Percentiles rank a stretch among this genome's conserved stretches.
phyloP scores from a whole-genome alignment of 2,329 filamentous ascomycete species.

The Conoideocrella luteorostrata region DNA sequence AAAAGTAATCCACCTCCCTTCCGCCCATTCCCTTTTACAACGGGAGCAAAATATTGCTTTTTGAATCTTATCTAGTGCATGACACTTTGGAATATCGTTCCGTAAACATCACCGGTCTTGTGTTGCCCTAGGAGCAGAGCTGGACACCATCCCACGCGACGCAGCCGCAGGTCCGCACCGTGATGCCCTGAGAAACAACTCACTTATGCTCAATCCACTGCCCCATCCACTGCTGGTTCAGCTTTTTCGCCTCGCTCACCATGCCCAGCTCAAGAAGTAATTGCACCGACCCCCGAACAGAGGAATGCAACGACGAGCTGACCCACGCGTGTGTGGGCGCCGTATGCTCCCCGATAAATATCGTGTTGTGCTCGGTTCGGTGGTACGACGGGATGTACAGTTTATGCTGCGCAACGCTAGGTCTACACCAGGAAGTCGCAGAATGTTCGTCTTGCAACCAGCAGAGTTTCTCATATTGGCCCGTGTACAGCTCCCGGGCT shows the following conservation, averaged over 20 bases:
- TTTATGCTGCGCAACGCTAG: conserved; percentile 48
- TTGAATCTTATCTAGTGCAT: too few species aligned
- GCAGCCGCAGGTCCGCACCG: too few species aligned
- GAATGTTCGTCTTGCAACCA: conserved; percentile 52
- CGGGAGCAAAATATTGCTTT: too few species aligned
- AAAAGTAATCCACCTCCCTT: too few species aligned
- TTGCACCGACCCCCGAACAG: conserved; percentile 1
- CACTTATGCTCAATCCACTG: conserved; percentile 44
- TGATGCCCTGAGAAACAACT: too few species aligned
- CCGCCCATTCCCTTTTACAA: too few species aligned
- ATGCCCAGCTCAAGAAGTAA: conserved; percentile 6
- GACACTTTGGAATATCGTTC: too few species aligned
- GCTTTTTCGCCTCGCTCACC: conserved; percentile 47
- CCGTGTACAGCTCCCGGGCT: conserved; percentile 50
- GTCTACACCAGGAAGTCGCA: conserved; percentile 48
- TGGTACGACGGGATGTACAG: conserved; percentile 56
- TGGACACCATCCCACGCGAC: too few species aligned
- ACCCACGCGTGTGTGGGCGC: conserved; percentile 55
- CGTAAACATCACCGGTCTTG: too few species aligned
- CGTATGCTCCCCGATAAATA: conserved; percentile 27
- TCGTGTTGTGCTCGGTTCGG: conserved; percentile 44
- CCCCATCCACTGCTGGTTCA: conserved; percentile 53
- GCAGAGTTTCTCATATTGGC: conserved; percentile 50
- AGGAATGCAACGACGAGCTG: conserved; percentile 6
- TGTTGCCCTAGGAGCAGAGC: too few species aligned